Evolutionary conservation across 2,329 filamentous ascomycete species (phyloP).

Genomic region (Shiraia bambusicola): DNA sequence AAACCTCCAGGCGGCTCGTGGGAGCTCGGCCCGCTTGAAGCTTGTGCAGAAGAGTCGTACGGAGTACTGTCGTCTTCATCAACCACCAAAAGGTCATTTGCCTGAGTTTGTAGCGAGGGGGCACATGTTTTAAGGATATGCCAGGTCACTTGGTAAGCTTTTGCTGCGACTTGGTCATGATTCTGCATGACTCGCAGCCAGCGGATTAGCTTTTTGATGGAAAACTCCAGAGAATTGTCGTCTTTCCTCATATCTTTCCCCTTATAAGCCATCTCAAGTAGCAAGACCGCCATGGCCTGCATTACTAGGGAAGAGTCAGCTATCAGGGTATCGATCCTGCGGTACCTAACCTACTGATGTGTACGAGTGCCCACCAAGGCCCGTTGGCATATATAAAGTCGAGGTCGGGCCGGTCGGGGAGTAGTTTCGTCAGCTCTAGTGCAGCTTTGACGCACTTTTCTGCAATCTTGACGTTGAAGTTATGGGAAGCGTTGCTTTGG

Average conservation of each 20-base stretch:
- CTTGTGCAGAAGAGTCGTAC: no score
- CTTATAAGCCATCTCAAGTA: conserved; percentile 68
- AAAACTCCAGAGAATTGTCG: no score
- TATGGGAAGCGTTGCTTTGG: conserved; percentile 31
- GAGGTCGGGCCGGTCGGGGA: conserved; percentile 31
- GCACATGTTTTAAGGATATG: no score
- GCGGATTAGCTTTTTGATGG: no score
- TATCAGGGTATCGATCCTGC: conserved; percentile 54
- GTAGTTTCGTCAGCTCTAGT: conserved; percentile 26
- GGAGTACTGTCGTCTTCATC: no score
- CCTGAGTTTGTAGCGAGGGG: no score
- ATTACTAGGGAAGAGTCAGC: conserved; percentile 69
- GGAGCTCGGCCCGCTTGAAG: no score
- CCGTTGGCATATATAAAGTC: conserved; percentile 18
- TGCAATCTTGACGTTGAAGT: conserved; percentile 35
- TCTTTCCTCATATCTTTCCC: conserved; percentile 54
- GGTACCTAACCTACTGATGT: conserved; percentile 14
- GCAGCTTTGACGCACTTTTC: conserved; percentile 40
- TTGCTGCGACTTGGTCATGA: no score
- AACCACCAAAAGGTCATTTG: no score
- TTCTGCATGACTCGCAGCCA: no score
- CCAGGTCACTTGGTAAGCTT: no score
- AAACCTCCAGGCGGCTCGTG: no score
- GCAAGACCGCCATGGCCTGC: conserved; percentile 41
- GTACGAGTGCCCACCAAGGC: conserved; percentile 46